Evolutionary conservation across 1,284 basidiomycete species (phyloP).

Genomic region (Clitocybe nebularis): DNA sequence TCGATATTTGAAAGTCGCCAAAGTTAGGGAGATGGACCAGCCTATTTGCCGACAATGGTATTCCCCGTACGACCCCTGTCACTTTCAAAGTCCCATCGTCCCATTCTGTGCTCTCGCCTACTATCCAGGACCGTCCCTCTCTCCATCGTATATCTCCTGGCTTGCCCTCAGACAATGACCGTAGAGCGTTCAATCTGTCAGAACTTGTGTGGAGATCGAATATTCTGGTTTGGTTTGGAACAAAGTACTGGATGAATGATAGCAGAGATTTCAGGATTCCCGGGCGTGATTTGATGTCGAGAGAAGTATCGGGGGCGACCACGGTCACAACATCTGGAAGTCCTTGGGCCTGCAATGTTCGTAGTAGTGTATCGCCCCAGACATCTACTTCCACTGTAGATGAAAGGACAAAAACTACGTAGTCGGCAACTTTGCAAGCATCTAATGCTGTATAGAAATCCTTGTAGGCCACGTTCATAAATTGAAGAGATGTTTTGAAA

Average conservation of each 20-base stretch:
- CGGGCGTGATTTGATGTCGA: conserved; percentile 59
- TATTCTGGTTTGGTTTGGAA: conserved; percentile 73
- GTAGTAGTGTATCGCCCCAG: conserved; percentile 89
- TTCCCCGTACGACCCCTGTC: conserved; percentile 83
- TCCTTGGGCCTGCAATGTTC: conserved; percentile 81
- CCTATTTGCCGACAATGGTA: conserved; percentile 77
- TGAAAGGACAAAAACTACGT: conserved; percentile 84
- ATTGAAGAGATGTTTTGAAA: conserved; percentile 88
- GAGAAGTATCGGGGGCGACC: conserved; percentile 38
- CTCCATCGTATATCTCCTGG: conserved; percentile 79
- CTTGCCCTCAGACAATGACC: conserved; percentile 77
- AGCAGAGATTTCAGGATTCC: conserved; percentile 81
- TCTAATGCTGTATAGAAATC: conserved; percentile 81
- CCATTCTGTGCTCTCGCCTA: conserved; percentile 71
- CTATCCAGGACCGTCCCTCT: conserved; percentile 75
- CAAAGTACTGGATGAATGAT: conserved; percentile 94
- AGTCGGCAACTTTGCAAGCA: conserved; percentile 87
- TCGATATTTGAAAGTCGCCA: conserved; percentile 86
- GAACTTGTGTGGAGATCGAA: conserved; percentile 60
- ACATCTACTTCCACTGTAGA: conserved; percentile 77
- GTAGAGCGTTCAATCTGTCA: conserved; percentile 68
- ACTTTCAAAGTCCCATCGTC: conserved; percentile 63
- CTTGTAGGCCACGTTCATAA: conserved; percentile 72
- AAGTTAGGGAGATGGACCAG: conserved; percentile 86
- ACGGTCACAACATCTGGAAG: conserved; percentile 71